phyloP scores from a whole-genome alignment of 2,329 filamentous ascomycete genomes.

The Geoglossum cookeanum region DNA sequence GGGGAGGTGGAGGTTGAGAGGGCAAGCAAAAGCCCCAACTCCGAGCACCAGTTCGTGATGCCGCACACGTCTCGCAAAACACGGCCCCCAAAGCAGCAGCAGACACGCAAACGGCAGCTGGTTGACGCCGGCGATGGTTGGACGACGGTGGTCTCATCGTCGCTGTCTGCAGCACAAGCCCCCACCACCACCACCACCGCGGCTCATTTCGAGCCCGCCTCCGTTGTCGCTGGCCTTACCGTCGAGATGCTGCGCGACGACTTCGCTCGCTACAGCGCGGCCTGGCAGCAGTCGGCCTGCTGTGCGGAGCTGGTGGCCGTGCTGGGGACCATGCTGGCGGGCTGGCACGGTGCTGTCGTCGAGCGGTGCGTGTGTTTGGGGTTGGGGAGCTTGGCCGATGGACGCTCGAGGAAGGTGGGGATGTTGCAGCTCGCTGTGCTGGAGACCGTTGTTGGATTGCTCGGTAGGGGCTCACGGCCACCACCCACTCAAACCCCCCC shows the following conservation, averaged over 20 bases:
- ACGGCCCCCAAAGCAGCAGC: neutral
- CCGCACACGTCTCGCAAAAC: neutral
- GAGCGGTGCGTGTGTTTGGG: conserved; percentile 8
- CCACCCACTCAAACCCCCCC: neutral
- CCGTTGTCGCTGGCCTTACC: neutral
- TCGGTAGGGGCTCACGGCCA: conserved; percentile 19
- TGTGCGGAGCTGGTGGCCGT: neutral
- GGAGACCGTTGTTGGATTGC: conserved; percentile 24
- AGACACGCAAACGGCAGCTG: neutral
- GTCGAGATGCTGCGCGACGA: neutral
- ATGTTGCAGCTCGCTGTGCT: conserved; percentile 37
- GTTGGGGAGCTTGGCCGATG: conserved; percentile 15
- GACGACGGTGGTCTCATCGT: neutral
- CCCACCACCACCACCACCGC: neutral
- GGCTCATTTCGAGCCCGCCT: neutral
- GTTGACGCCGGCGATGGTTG: neutral
- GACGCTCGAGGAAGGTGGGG: conserved; percentile 21
- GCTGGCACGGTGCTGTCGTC: neutral
- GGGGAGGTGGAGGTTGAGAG: neutral
- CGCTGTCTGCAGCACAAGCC: neutral
- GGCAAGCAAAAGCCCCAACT: neutral
- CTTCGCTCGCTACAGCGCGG: neutral
- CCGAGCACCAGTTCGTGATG: neutral
- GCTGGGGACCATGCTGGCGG: neutral
- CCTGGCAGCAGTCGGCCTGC: neutral